These are phyloP conservation scores for Fusarium setosum DNA, from an alignment of 2,329 filamentous ascomycete genomes.

Conservation along the genomic window DNA sequence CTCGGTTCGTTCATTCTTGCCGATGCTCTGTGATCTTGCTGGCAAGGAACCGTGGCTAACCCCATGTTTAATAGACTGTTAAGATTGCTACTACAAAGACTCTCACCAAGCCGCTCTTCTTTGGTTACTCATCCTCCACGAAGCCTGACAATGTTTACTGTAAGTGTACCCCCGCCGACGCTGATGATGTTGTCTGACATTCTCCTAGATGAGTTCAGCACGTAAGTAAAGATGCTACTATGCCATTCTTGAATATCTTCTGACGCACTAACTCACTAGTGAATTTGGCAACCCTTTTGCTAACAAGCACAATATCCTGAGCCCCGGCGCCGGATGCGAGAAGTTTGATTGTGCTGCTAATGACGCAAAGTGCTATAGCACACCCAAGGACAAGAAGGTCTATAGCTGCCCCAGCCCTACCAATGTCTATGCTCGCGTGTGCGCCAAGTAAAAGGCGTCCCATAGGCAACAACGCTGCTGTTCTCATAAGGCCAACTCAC, in stretches of 20 bases:
- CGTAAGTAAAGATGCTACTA: slow-evolving; percentile 29
- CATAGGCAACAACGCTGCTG: no score
- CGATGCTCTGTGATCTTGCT: background rate
- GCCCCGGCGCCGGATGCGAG: slow-evolving; percentile 50
- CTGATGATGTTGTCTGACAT: no score
- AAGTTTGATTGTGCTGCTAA: slow-evolving; percentile 51
- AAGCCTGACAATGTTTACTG: slow-evolving; percentile 54
- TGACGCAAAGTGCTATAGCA: slow-evolving; percentile 54
- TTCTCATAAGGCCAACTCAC: no score
- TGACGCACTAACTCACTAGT: slow-evolving; percentile 2
- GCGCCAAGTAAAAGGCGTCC: slow-evolving; percentile 31
- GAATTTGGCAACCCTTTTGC: slow-evolving; percentile 56
- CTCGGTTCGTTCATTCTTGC: slow-evolving; percentile 42
- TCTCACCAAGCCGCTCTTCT: slow-evolving; percentile 52
- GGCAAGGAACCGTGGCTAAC: background rate
- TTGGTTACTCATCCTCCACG: slow-evolving; percentile 53
- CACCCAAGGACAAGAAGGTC: slow-evolving; percentile 50
- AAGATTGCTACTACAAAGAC: slow-evolving; percentile 54
- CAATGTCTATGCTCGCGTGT: slow-evolving; percentile 47
- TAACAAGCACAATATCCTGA: slow-evolving; percentile 49
- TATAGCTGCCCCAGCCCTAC: slow-evolving; percentile 55
- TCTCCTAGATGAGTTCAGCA: slow-evolving; percentile 45
- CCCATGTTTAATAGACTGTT: slow-evolving; percentile 46
- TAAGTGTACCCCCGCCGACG: slow-evolving; percentile 15
- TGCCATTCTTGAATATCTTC: background rate